These are phyloP conservation scores for Wickerhamomyces xylosicus DNA, from an alignment of 805 yeast species.

Conservation along the genomic window DNA sequence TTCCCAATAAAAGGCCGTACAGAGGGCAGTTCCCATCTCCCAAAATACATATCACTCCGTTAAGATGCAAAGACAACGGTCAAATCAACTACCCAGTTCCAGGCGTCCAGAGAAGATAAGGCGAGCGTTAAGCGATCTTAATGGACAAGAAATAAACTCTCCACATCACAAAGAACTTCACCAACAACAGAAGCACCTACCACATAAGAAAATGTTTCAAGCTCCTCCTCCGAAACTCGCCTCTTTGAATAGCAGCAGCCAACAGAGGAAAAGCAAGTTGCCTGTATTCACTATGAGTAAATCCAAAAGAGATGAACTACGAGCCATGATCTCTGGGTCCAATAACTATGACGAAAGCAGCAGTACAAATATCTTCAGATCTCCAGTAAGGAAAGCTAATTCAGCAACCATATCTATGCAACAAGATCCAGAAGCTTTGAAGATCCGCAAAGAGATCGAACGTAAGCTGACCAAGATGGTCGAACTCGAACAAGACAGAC, in stretches of 20 bases:
- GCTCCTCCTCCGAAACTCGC: background rate
- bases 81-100: background rate
- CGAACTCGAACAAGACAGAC: slow-evolving; percentile 6
- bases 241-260: background rate
- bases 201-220: background rate
- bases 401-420: background rate
- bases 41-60: too few species aligned
- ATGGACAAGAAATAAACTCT: background rate
- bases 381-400: too few species aligned
- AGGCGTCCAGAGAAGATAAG: background rate
- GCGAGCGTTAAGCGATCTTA: background rate
- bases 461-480: slow-evolving; percentile 6
- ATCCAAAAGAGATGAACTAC: background rate
- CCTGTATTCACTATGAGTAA: background rate
- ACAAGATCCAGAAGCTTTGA: slow-evolving; percentile 11
- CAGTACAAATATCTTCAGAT: too few species aligned
- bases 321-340: background rate
- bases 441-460: slow-evolving; percentile 6
- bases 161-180: background rate
- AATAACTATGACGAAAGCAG: too few species aligned
- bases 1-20: too few species aligned
- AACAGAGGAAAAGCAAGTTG: background rate
- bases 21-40: background rate
- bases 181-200: too few species aligned
- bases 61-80: too few species aligned